Evolutionary conservation across 306 rosid species (phyloP).

Genomic region (Lathyrus oleraceus): DNA sequence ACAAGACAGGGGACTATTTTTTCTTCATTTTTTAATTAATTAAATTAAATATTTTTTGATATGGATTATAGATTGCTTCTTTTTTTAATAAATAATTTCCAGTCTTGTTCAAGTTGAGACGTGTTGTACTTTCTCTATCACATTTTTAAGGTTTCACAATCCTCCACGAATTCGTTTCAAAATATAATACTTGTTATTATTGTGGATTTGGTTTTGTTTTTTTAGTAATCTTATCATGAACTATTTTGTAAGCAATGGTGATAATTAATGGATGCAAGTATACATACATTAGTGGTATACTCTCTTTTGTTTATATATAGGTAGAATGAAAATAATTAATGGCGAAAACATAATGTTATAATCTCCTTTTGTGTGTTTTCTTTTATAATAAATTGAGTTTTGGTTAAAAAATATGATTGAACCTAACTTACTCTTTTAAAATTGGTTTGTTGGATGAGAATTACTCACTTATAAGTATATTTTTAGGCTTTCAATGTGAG

Average conservation of each 20-base stretch:
- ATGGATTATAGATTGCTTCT: neutral
- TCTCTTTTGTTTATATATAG: neutral
- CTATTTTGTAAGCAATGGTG: neutral
- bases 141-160: constrained; percentile 16
- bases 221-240: neutral
- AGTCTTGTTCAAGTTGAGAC: constrained; percentile 23
- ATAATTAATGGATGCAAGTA: neutral
- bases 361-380: too few species aligned
- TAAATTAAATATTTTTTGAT: neutral
- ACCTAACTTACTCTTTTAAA: too few species aligned
- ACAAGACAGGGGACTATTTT: neutral
- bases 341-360: neutral
- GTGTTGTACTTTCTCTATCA: neutral
- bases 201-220: neutral
- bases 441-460: too few species aligned
- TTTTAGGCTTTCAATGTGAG: too few species aligned
- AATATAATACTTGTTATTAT: neutral
- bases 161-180: neutral
- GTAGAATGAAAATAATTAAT: neutral
- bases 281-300: neutral
- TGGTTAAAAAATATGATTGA: too few species aligned
- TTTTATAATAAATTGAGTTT: too few species aligned
- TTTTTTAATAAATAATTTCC: neutral
- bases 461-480: too few species aligned
- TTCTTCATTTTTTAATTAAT: neutral